Percentiles rank a stretch among this genome's conserved stretches.
These are phyloP conservation scores for Heimioporus sp. DNA, from an alignment of 768 basidiomycete species.

Conservation along the genomic window DNA sequence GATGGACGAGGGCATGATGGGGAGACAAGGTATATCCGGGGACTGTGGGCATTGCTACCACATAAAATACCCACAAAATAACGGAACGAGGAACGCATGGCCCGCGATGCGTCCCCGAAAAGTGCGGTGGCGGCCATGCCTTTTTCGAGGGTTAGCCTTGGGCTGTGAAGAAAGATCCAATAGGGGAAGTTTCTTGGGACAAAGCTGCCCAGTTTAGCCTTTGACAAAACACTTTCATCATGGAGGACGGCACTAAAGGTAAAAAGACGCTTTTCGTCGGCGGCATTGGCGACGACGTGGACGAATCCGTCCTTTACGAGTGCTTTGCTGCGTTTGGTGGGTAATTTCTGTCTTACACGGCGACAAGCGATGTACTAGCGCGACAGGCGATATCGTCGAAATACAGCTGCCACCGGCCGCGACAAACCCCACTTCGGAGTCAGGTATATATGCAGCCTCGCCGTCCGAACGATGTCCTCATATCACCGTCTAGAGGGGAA, in stretches of 20 bases:
- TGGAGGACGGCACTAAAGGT: constrained; percentile 83
- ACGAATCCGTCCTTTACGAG: constrained; percentile 74
- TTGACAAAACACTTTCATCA: constrained; percentile 21
- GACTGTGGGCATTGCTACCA: background rate
- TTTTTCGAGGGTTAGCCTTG: background rate
- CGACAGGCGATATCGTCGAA: constrained; percentile 86
- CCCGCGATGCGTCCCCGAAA: background rate
- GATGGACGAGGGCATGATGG: constrained; percentile 73
- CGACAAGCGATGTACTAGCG: constrained; percentile 1
- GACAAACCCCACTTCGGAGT: constrained; percentile 62
- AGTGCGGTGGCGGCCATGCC: background rate
- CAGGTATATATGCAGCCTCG: constrained; percentile 37
- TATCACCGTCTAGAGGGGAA: constrained; percentile 51
- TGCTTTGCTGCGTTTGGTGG: constrained; percentile 86
- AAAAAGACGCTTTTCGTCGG: constrained; percentile 88
- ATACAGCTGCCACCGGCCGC: constrained; percentile 83
- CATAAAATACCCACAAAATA: constrained; percentile 13
- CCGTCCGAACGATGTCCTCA: constrained; percentile 3
- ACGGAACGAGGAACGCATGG: background rate
- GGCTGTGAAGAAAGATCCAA: constrained; percentile 10
- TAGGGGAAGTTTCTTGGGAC: constrained; percentile 6
- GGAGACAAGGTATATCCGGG: constrained; percentile 39
- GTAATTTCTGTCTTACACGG: constrained; percentile 16
- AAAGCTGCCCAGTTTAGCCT: constrained; percentile 10
- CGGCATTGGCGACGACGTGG: constrained; percentile 79